Evolutionary conservation across 2,329 filamentous ascomycete species (phyloP).

Genomic region (Colletotrichum eleusines): DNA sequence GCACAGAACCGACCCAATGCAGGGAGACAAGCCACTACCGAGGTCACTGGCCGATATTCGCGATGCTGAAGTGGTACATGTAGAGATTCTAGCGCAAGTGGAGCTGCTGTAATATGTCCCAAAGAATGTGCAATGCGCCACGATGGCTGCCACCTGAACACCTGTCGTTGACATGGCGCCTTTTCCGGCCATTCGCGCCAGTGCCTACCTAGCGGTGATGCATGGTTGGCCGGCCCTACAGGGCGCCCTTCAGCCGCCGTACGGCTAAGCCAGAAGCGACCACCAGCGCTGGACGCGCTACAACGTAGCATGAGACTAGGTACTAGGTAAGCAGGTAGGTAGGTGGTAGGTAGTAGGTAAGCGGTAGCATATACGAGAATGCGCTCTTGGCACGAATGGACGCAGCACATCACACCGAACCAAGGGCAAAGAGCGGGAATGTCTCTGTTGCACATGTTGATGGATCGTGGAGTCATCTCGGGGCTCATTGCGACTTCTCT

Average conservation of each 20-base stretch:
- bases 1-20: neutral
- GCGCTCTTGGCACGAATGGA: constrained; percentile 25
- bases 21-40: neutral
- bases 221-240: constrained; percentile 2
- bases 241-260: constrained; percentile 29
- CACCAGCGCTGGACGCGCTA: constrained; percentile 18
- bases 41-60: neutral
- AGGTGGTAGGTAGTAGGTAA: constrained; percentile 5
- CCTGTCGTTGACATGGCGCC: neutral
- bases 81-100: constrained; percentile 21
- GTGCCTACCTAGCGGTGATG: neutral
- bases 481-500: constrained; percentile 4
- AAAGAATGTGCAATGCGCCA: constrained; percentile 23
- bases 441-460: neutral
- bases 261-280: constrained; percentile 26
- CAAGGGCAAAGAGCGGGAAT: neutral
- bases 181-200: neutral
- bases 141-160: constrained; percentile 6
- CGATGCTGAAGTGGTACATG: neutral
- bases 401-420: constrained; percentile 8
- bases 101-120: constrained; percentile 1
- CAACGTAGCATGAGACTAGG: constrained; percentile 37
- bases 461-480: neutral
- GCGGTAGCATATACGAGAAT: constrained; percentile 16
- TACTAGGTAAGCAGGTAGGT: neutral